These are phyloP conservation scores for Ogataea zsoltii DNA, from an alignment of 805 yeast species.

Conservation along the genomic window DNA sequence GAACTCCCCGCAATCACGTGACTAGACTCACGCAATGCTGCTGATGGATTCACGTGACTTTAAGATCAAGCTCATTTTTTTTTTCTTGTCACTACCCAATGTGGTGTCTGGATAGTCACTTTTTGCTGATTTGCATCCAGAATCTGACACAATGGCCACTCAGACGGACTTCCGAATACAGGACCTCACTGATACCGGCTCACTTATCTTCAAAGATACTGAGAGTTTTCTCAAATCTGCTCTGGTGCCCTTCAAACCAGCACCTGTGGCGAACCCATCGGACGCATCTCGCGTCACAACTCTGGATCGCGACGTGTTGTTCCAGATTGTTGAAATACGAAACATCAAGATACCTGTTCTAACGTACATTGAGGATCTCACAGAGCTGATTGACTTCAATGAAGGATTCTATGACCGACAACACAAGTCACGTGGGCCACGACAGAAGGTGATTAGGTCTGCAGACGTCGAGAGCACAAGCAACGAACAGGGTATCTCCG, in stretches of 20 bases:
- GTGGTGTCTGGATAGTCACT: background rate
- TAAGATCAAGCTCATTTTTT: background rate
- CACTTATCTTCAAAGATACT: conserved; percentile 11
- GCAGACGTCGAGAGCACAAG: conserved; percentile 44
- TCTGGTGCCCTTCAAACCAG: conserved; percentile 15
- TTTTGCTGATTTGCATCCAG: background rate
- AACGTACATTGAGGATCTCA: conserved; percentile 57
- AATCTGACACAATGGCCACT: background rate
- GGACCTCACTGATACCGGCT: conserved; percentile 4
- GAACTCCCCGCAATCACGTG: too few relatives aligned
- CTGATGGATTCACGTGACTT: background rate
- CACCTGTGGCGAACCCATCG: background rate
- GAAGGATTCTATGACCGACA: conserved; percentile 62
- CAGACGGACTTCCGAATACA: conserved; percentile 3
- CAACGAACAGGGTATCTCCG: conserved; percentile 5
- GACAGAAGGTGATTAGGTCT: conserved; percentile 43
- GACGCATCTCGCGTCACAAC: background rate
- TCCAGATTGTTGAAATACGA: conserved; percentile 57
- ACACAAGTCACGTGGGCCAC: conserved; percentile 19
- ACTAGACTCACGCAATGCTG: too few relatives aligned
- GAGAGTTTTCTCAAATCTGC: conserved; percentile 7
- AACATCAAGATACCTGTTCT: conserved; percentile 53
- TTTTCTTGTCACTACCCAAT: background rate
- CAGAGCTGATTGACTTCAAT: conserved; percentile 53
- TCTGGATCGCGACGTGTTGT: conserved; percentile 34